A percentile compares a stretch with the other conserved stretches of the same genome.
These are phyloP conservation scores for Asterophora lycoperdoides DNA, from an alignment of 768 basidiomycete genomes.

Conservation along the genomic window DNA sequence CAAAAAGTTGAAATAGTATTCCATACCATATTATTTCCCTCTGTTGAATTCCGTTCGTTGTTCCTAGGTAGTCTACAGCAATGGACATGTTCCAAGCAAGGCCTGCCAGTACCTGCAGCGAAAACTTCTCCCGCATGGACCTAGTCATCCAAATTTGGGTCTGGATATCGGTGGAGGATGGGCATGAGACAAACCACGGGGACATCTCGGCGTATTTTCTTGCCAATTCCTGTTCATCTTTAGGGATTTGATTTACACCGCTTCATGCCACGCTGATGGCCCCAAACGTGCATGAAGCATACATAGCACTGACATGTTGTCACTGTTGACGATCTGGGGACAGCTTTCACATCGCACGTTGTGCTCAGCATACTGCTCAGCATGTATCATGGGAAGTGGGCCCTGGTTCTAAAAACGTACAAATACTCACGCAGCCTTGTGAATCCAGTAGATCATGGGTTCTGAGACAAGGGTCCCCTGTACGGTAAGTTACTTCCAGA, in stretches of 20 bases:
- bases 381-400: slow-evolving; percentile 6
- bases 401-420: slow-evolving; percentile 13
- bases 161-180: no score
- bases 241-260: background rate
- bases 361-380: background rate
- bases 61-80: no score
- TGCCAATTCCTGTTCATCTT: background rate
- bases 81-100: no score
- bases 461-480: slow-evolving; percentile 2
- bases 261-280: slow-evolving; percentile 2
- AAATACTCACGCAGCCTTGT: slow-evolving; percentile 4
- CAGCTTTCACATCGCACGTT: background rate
- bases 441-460: slow-evolving; percentile 7
- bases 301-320: slow-evolving; percentile 4
- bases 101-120: background rate
- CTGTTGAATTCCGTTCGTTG: slow-evolving; percentile 3
- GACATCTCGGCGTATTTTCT: slow-evolving; percentile 9
- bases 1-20: no score
- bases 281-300: slow-evolving; percentile 4
- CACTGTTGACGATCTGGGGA: slow-evolving; percentile 10
- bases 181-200: no score
- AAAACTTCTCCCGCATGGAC: background rate
- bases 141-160: no score
- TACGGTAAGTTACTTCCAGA: no score
- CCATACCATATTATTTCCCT: background rate